Evolutionary conservation across 768 basidiomycete genomes (phyloP).

Genomic region (Heimioporus sp.): DNA sequence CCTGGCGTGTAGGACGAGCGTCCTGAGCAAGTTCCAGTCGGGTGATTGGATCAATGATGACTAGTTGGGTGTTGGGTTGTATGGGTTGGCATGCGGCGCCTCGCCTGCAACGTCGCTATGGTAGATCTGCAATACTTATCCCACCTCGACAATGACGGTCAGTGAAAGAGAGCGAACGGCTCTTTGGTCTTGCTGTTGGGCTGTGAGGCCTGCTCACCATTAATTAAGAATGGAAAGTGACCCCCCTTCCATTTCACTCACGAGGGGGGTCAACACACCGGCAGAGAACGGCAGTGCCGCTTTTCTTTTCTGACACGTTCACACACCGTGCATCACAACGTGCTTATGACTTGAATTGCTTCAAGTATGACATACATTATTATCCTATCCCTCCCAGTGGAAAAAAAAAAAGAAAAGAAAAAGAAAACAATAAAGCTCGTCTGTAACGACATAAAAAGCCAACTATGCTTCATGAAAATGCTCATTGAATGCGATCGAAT

Average conservation of each 20-base stretch:
- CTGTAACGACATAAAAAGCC: constrained; percentile 18
- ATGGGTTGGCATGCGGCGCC: constrained; percentile 26
- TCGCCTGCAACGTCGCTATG: constrained; percentile 18
- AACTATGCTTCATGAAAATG: constrained; percentile 24
- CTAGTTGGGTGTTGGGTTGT: constrained; percentile 24
- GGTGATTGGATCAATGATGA: constrained; percentile 70
- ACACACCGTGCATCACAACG: constrained; percentile 11
- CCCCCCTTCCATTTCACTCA: constrained; percentile 22
- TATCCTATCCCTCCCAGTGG: constrained; percentile 9
- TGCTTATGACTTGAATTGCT: background rate
- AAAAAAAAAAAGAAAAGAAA: constrained; percentile 5
- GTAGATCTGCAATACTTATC: constrained; percentile 14
- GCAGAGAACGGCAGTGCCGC: background rate
- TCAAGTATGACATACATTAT: constrained; percentile 10
- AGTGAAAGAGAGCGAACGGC: constrained; percentile 18
- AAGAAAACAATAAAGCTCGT: background rate
- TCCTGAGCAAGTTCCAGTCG: constrained; percentile 57
- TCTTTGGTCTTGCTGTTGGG: constrained; percentile 23
- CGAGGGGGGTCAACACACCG: background rate
- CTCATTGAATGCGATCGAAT: constrained; percentile 23
- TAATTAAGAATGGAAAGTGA: constrained; percentile 23
- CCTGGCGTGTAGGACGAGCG: constrained; percentile 41
- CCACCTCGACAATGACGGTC: constrained; percentile 18
- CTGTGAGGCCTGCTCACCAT: constrained; percentile 21
- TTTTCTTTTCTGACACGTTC: constrained; percentile 11